Evolutionary conservation across 768 basidiomycete genomes (phyloP), one percentile per base, ranked within the genome.

Genomic region (Fibroporia radiculosa): DNA sequence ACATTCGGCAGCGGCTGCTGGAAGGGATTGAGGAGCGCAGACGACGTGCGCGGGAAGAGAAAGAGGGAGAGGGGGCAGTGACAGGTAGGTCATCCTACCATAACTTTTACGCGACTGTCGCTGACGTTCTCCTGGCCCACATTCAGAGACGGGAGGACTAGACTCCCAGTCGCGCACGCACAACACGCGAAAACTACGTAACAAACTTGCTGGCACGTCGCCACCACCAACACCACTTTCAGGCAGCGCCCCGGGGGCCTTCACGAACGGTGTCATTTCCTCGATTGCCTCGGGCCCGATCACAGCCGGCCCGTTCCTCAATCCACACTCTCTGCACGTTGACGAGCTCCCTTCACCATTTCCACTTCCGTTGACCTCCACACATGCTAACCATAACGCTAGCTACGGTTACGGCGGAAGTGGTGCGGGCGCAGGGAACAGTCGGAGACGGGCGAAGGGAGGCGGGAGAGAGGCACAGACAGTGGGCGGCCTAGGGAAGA

Each of bases 281-380:
- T 47, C 65, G 18, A 66, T 67, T 37, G 62, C 65, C 45, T 67
- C 66, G 35, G 71, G 83, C 0, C 77, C 84, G 16, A 76, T 85
- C 54, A 80, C 82, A 1, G 71, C 77, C 1, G 82, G 79, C 0
- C 82, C 80, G 0, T 76, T 86, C 59, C 72, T 77, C 28, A 91
- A 89, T 59, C 88, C 88, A 2, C 84, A 88, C 57, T 91, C 89
- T 4, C 80, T 91, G 36, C 75, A 84, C 3, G 82, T 90, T 31
- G 89, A 92, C 52, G 89, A 91, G 56, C 74, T 92, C 28, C 85
- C 88, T 3, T 91, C 89, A 0, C 85, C 84, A 10, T 90, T 88
- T 69, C 84, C 87, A 0, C 69, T 87, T 8, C 75, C 84, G 1
- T 74, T 90, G 10, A 83, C 80, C 5, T 69, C 75, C 3, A 73